A percentile compares a stretch with the other conserved stretches of the same genome.
Evolutionary conservation across 2,329 filamentous ascomycete species (phyloP).

Genomic region (Ophiostoma australiae): DNA sequence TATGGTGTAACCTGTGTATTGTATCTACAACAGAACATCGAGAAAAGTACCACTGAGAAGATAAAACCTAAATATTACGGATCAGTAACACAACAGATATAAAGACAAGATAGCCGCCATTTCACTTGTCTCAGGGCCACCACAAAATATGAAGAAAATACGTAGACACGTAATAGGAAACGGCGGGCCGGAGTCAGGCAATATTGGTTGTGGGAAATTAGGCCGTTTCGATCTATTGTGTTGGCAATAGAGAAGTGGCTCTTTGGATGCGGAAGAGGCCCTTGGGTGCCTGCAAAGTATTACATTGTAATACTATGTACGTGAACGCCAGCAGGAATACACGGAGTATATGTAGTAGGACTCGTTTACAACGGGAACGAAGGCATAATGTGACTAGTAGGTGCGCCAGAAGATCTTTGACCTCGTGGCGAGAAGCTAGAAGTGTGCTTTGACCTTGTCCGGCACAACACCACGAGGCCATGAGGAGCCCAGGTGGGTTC

Average conservation of each 20-base stretch:
- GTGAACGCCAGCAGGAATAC: neutral
- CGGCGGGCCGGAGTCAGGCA: neutral
- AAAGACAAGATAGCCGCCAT: neutral
- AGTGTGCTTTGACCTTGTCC: constrained; percentile 8
- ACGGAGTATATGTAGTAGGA: neutral
- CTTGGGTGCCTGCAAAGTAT: too few relatives aligned
- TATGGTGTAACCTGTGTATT: neutral
- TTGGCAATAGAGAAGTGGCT: neutral
- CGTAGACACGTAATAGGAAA: neutral
- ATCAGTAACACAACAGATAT: neutral
- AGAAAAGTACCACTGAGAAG: neutral
- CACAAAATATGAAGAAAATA: neutral
- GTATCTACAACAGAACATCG: neutral
- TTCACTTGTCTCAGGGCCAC: neutral
- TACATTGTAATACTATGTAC: neutral
- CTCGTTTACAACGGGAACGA: neutral
- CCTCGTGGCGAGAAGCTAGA: neutral
- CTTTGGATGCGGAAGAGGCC: neutral
- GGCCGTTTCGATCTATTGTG: neutral
- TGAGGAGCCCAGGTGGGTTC: neutral
- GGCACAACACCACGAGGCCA: neutral
- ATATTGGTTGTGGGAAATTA: neutral
- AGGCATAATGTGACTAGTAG: neutral
- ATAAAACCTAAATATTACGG: neutral
- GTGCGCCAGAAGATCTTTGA: neutral